These are phyloP conservation scores for Ganoderma boninense DNA, from an alignment of 1,284 basidiomycete species.

Conservation along the genomic window DNA sequence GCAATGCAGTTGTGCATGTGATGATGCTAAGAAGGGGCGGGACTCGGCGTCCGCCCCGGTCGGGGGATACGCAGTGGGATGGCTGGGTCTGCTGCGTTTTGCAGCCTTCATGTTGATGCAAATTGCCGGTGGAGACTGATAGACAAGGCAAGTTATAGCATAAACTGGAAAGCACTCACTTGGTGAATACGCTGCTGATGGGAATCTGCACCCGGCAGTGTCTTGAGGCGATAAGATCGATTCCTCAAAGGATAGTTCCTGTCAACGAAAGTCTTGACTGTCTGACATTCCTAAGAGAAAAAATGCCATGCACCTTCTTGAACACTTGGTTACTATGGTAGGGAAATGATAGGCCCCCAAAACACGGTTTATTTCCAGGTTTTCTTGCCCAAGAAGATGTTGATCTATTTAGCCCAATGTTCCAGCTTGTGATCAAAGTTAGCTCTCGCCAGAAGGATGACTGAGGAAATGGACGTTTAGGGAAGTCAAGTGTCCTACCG, in stretches of 20 bases:
- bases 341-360: background rate
- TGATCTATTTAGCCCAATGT: background rate
- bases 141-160: background rate
- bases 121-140: background rate
- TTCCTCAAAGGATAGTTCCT: background rate
- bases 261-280: background rate
- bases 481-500: background rate
- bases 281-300: background rate
- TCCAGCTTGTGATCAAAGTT: background rate
- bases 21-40: background rate
- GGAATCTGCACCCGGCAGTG: background rate
- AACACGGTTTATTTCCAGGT: background rate
- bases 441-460: background rate
- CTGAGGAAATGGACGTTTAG: background rate
- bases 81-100: background rate
- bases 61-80: background rate
- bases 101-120: background rate
- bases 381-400: background rate
- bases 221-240: background rate
- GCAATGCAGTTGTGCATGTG: background rate
- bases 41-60: background rate
- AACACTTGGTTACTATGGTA: background rate
- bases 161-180: background rate
- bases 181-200: background rate
- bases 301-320: background rate